Evolutionary conservation across 148 eudicot species (phyloP).

Genomic region (Heliosperma pusillum): DNA sequence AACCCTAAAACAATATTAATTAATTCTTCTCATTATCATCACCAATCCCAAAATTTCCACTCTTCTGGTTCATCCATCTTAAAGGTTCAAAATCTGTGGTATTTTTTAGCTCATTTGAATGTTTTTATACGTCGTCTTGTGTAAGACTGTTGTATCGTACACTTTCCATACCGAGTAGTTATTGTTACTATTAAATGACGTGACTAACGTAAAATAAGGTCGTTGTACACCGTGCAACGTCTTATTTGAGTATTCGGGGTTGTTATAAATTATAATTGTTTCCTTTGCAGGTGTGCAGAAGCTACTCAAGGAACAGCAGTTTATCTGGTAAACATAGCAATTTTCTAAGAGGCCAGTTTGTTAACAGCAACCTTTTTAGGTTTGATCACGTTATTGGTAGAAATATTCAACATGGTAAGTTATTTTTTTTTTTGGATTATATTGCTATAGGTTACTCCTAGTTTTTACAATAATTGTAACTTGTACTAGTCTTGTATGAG

Average conservation of each 20-base stretch:
- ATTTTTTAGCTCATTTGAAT: too few species aligned
- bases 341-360: conserved; percentile 51
- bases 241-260: neutral
- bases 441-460: neutral
- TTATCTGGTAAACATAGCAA: conserved; percentile 41
- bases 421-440: neutral
- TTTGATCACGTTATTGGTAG: conserved; percentile 15
- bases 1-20: conserved; percentile 13
- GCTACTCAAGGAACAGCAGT: conserved; percentile 24
- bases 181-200: too few species aligned
- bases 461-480: too few species aligned
- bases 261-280: neutral
- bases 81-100: conserved; percentile 44
- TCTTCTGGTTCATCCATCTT: conserved; percentile 22
- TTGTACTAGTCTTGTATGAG: too few species aligned
- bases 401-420: conserved; percentile 37
- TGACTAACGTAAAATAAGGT: too few species aligned
- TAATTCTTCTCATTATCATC: conserved; percentile 19
- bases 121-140: too few species aligned
- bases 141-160: too few species aligned
- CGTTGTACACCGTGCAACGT: too few species aligned
- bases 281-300: conserved; percentile 27
- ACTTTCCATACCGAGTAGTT: too few species aligned
- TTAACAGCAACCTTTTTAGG: conserved; percentile 29
- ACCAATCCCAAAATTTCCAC: conserved; percentile 13